These are phyloP conservation scores for Suhomyces vadensis DNA, from an alignment of 805 yeast genomes.

Conservation along the genomic window DNA sequence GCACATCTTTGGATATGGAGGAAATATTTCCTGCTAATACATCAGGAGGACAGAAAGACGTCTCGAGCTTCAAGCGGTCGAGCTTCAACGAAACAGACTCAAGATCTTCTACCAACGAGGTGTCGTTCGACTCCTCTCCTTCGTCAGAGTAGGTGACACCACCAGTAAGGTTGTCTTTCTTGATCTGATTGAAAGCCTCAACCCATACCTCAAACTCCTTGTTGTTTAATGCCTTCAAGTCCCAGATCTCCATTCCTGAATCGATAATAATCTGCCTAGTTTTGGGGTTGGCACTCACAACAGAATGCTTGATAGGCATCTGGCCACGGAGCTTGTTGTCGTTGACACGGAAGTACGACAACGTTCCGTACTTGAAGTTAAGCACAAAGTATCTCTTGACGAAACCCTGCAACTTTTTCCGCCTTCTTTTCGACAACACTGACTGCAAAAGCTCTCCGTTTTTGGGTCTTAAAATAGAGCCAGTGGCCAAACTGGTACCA, in stretches of 20 bases:
- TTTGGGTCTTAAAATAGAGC: constrained; percentile 40
- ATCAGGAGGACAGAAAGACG: constrained; percentile 1
- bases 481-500: neutral
- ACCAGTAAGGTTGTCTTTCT: constrained; percentile 19
- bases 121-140: constrained; percentile 13
- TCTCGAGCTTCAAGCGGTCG: constrained; percentile 17
- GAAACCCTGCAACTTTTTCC: constrained; percentile 84
- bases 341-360: constrained; percentile 77
- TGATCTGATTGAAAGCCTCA: constrained; percentile 65
- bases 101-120: constrained; percentile 16
- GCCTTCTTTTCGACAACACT: constrained; percentile 68
- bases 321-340: constrained; percentile 82
- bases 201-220: constrained; percentile 82
- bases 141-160: constrained; percentile 9
- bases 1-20: constrained; percentile 23
- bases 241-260: constrained; percentile 96
- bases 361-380: constrained; percentile 77
- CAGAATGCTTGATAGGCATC: constrained; percentile 81
- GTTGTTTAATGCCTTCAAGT: constrained; percentile 63
- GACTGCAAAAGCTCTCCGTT: constrained; percentile 80
- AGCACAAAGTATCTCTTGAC: constrained; percentile 81
- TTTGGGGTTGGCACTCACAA: constrained; percentile 74
- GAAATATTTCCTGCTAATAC: constrained; percentile 2
- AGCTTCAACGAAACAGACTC: constrained; percentile 24
- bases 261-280: constrained; percentile 76